phyloP scores from a whole-genome alignment of 148 eudicot species.

The Hydrangea macrophylla region DNA sequence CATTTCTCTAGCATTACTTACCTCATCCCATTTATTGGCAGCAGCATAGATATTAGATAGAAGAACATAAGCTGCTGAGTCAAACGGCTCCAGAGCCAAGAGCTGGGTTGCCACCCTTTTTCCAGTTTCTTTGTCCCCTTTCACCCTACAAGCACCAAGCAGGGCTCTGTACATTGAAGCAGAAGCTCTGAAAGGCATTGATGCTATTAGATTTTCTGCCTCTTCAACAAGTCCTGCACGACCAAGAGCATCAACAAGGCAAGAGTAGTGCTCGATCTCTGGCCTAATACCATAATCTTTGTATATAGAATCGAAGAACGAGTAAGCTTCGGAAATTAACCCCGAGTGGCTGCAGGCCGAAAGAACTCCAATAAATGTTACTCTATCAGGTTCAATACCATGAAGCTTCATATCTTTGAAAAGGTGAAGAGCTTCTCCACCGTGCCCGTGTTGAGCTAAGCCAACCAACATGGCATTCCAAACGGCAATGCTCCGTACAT shows the following conservation, averaged over 20 bases:
- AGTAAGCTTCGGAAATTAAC: slow-evolving; percentile 16
- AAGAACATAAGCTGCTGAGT: slow-evolving; percentile 20
- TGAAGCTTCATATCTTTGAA: slow-evolving; percentile 6
- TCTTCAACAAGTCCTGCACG: slow-evolving; percentile 20
- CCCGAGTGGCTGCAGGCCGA: slow-evolving; percentile 20
- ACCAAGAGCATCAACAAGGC: slow-evolving; percentile 20
- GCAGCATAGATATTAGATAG: slow-evolving; percentile 20
- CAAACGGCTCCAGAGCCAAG: slow-evolving; percentile 13
- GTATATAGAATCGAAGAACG: slow-evolving; percentile 10
- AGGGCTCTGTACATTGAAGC: slow-evolving; percentile 23
- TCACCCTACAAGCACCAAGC: slow-evolving; percentile 19
- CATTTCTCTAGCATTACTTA: slow-evolving; percentile 7
- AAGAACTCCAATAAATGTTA: slow-evolving; percentile 21
- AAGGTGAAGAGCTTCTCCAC: slow-evolving; percentile 13
- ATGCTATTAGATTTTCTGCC: slow-evolving; percentile 17
- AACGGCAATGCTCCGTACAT: slow-evolving; percentile 1
- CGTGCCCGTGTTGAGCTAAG: slow-evolving; percentile 24
- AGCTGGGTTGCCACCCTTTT: slow-evolving; percentile 14
- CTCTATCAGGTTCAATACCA: slow-evolving; percentile 14
- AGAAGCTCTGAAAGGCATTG: slow-evolving; percentile 19
- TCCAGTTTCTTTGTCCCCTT: slow-evolving; percentile 18
- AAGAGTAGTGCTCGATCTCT: slow-evolving; percentile 18
- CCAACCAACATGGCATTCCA: slow-evolving; percentile 27
- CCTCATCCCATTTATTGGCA: slow-evolving; percentile 15
- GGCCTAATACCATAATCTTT: slow-evolving; percentile 17